phyloP scores from a whole-genome alignment of 352 stramenopile genomes.

The Phytophthora multivora region DNA sequence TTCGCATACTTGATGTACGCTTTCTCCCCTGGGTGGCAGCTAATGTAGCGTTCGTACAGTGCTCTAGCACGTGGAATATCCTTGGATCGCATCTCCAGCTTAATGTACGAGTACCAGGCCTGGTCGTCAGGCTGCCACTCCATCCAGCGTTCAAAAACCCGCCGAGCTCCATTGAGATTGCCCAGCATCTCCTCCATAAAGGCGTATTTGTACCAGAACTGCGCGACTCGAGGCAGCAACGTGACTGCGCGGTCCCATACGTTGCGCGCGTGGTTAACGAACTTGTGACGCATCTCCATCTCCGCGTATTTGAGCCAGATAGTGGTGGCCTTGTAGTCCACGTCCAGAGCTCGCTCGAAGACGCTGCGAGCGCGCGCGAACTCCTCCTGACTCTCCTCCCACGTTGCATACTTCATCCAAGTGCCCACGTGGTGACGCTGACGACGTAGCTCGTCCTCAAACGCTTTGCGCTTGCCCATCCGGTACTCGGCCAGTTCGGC shows the following conservation, averaged over 20 bases:
- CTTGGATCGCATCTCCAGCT: conserved; percentile 96
- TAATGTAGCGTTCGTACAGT: conserved; percentile 95
- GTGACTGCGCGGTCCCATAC: conserved; percentile 95
- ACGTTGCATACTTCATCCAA: conserved; percentile 99
- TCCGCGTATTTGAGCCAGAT: conserved; percentile 99
- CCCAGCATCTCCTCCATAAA: conserved; percentile 99
- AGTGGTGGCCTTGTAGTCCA: conserved; percentile 95
- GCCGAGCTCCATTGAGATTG: conserved; percentile 92
- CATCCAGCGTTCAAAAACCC: conserved; percentile 98
- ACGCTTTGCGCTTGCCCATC: conserved; percentile 92
- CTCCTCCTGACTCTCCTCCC: conserved; percentile 99
- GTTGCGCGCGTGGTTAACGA: conserved; percentile 98
- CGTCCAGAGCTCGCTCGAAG: conserved; percentile 98
- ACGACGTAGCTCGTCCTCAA: conserved; percentile 97
- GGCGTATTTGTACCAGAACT: conserved; percentile 99
- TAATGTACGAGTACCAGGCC: conserved; percentile 98
- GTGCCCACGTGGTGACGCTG: conserved; percentile 95
- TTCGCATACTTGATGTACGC: conserved; percentile 98
- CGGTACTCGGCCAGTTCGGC: conserved; percentile 94
- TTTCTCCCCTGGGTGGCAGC: conserved; percentile 87
- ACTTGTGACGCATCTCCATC: conserved; percentile 99
- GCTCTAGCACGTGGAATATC: conserved; percentile 86
- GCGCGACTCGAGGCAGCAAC: conserved; percentile 95
- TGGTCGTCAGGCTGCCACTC: conserved; percentile 98
- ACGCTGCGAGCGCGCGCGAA: conserved; percentile 96